A percentile compares a stretch with the other conserved stretches of the same genome.
These are phyloP conservation scores for Hygrophorus pudorinus DNA, from an alignment of 768 basidiomycete genomes.

Conservation along the genomic window DNA sequence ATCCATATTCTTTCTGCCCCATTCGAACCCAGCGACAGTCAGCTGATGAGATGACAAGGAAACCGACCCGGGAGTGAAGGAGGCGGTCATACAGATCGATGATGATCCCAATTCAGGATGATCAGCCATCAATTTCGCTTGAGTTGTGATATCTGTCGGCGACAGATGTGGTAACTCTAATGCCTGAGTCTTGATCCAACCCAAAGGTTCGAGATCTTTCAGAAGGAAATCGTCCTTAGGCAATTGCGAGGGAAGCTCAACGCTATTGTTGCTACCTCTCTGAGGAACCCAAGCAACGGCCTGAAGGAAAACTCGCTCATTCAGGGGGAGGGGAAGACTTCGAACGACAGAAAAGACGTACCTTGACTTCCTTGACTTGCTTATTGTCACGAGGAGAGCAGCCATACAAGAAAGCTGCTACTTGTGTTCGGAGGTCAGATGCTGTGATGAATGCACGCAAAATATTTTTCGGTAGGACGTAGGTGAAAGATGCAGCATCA, in stretches of 20 bases:
- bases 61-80: slow-evolving; percentile 97
- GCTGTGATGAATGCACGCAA: slow-evolving; percentile 89
- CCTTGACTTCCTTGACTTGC: slow-evolving; percentile 97
- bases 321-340: slow-evolving; percentile 1
- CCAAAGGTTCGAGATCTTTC: slow-evolving; percentile 90
- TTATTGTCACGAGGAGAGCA: slow-evolving; percentile 90
- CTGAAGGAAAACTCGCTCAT: slow-evolving; percentile 16
- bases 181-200: slow-evolving; percentile 96
- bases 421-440: slow-evolving; percentile 91
- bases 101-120: slow-evolving; percentile 93
- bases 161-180: slow-evolving; percentile 88
- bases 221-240: slow-evolving; percentile 93
- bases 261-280: slow-evolving; percentile 87
- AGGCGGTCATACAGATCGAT: slow-evolving; percentile 86
- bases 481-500: slow-evolving; percentile 90
- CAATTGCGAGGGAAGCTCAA: slow-evolving; percentile 83
- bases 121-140: slow-evolving; percentile 94
- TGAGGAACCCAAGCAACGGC: slow-evolving; percentile 98
- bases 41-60: slow-evolving; percentile 90
- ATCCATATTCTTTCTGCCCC: slow-evolving; percentile 92
- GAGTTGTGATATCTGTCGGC: slow-evolving; percentile 86
- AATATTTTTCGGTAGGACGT: slow-evolving; percentile 95
- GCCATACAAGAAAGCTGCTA: slow-evolving; percentile 91
- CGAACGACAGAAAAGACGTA: slow-evolving; percentile 13
- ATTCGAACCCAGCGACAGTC: slow-evolving; percentile 90